Conservation (phyloP, 768 basidiomycete genomes). For the Rhizopogon roseolus region DNA sequence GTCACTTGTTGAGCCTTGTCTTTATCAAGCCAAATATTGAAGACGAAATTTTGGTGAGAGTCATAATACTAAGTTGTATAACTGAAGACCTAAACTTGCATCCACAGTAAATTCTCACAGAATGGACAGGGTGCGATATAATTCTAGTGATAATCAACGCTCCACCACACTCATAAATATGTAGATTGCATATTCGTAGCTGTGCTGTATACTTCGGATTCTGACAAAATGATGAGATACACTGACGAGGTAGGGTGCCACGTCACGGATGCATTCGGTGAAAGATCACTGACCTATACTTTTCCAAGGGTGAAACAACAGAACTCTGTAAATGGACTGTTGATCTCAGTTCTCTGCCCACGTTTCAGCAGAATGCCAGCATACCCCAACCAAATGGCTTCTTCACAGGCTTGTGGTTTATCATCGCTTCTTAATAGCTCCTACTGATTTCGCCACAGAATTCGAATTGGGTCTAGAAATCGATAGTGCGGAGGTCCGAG, state of each 20-base stretch:
- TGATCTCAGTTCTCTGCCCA: constrained; percentile 71
- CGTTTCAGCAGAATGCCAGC: constrained; percentile 70
- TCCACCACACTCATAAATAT: constrained; percentile 6
- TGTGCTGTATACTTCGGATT: constrained; percentile 74
- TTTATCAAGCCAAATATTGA: constrained; percentile 63
- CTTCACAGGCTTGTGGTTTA: constrained; percentile 59
- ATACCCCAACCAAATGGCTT: constrained; percentile 57
- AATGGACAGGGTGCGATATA: constrained; percentile 37
- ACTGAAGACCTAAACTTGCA: constrained; percentile 7
- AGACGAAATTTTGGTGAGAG: constrained; percentile 76
- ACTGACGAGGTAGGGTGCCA: constrained; percentile 58
- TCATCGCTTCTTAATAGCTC: constrained; percentile 1
- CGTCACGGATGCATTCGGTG: constrained; percentile 8
- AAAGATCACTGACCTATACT: constrained; percentile 17
- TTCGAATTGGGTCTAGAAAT: constrained; percentile 82
- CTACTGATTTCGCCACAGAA: constrained; percentile 35
- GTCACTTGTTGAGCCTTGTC: constrained; percentile 10
- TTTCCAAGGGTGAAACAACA: constrained; percentile 52
- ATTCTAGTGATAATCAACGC: constrained; percentile 3
- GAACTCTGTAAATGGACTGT: constrained; percentile 89
- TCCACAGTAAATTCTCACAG: constrained; percentile 67
- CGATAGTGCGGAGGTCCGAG: constrained; percentile 84
- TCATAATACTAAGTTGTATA: constrained; percentile 1
- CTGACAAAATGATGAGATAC: constrained; percentile 75
- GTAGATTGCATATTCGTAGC: constrained; percentile 77